A percentile compares a stretch with the other conserved stretches of the same genome.
Evolutionary conservation across 352 stramenopile genomes (phyloP).

Genomic region (Phytophthora pini): DNA sequence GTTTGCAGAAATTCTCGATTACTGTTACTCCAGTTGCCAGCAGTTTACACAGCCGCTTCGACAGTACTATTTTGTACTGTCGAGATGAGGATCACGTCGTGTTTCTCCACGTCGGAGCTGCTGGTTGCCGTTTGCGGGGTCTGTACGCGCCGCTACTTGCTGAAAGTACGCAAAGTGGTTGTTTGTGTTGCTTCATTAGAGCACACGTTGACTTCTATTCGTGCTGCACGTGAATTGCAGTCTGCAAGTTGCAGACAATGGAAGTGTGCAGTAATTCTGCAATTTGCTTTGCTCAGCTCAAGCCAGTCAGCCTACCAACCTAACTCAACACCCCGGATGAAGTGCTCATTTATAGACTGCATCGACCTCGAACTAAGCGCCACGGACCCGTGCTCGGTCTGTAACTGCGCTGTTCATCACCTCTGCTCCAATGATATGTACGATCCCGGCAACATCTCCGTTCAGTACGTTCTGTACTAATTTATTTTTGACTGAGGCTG

Average conservation of each 20-base stretch:
- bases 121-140: background rate
- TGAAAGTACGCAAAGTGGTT: background rate
- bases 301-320: background rate
- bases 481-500: background rate
- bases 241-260: too few species aligned
- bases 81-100: background rate
- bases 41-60: too few species aligned
- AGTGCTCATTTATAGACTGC: background rate
- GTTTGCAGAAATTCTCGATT: background rate
- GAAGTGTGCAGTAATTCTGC: background rate
- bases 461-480: background rate
- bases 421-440: background rate
- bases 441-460: background rate
- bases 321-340: too few species aligned
- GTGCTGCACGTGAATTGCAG: too few species aligned
- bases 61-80: background rate
- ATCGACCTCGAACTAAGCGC: background rate
- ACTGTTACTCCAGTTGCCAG: too few species aligned
- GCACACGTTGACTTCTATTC: background rate
- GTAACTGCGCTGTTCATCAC: background rate
- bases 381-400: background rate
- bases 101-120: background rate
- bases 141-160: too few species aligned
- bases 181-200: background rate
- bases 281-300: background rate